Conservation (phyloP, 1,284 basidiomycete genomes). For the Apiotrichum veenhuisii region DNA sequence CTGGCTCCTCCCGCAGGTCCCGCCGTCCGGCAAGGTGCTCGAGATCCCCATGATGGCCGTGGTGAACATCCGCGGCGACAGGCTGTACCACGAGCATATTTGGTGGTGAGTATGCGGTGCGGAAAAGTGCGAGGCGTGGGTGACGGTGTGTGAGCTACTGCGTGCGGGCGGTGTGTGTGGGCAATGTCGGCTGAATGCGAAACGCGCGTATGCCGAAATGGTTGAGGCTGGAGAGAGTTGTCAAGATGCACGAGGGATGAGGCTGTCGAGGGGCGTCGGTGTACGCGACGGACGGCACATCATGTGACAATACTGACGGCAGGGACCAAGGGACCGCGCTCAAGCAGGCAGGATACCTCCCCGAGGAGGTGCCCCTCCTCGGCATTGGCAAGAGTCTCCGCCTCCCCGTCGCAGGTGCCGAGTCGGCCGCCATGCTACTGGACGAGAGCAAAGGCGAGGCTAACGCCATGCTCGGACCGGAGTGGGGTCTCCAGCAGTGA, state of each 20-base stretch:
- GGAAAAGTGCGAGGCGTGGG: no score
- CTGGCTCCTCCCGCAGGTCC: conserved; percentile 52
- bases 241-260: no score
- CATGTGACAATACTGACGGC: no score
- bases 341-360: conserved; percentile 24
- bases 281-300: no score
- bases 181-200: no score
- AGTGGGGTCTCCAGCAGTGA: conserved; percentile 17
- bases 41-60: conserved; percentile 58
- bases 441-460: conserved; percentile 20
- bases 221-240: no score
- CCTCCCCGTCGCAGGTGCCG: conserved; percentile 21
- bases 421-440: conserved; percentile 21
- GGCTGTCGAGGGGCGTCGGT: no score
- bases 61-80: conserved; percentile 58
- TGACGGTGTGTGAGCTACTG: no score
- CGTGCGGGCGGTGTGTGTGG: no score
- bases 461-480: conserved; percentile 25
- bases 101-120: conserved; percentile 44
- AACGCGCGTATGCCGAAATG: no score
- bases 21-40: conserved; percentile 55
- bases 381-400: conserved; percentile 14
- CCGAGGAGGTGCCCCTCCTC: conserved; percentile 13
- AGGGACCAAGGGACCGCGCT: conserved; percentile 30
- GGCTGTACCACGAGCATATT: conserved; percentile 56